Conservation (phyloP, 257 asterid genomes). For the Cruciata laevipes region DNA sequence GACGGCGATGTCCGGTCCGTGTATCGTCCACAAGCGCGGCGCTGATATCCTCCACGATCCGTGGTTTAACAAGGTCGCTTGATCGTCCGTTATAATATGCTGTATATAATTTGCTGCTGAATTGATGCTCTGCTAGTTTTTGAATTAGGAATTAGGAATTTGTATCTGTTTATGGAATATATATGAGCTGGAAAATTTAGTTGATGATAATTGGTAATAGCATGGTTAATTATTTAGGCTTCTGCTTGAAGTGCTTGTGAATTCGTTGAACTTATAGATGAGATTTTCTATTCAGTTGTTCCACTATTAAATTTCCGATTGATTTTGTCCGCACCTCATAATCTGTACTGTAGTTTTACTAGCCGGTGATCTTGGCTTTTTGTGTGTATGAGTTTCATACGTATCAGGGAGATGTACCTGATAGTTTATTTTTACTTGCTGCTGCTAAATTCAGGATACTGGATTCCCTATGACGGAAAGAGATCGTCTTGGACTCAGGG, state of each 20-base stretch:
- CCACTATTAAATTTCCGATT: not conserved
- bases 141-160: not conserved
- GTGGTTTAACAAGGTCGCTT: conserved; percentile 84
- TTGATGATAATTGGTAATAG: not conserved
- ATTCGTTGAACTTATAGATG: not conserved
- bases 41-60: conserved; percentile 98
- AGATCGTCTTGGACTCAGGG: conserved; percentile 94
- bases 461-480: conserved; percentile 93
- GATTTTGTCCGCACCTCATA: not conserved
- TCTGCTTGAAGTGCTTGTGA: not conserved
- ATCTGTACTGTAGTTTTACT: too few relatives aligned
- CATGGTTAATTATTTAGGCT: not conserved
- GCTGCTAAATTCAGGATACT: conserved; percentile 62
- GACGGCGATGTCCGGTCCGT: conserved; percentile 82
- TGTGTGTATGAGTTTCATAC: not conserved
- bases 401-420: not conserved
- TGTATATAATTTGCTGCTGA: not conserved
- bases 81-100: not conserved
- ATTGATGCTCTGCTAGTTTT: not conserved
- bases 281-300: not conserved
- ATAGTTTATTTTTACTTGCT: conserved; percentile 16
- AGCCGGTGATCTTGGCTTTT: not conserved
- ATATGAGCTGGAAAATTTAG: not conserved
- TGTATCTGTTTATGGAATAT: not conserved
- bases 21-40: conserved; percentile 93